phyloP scores from a whole-genome alignment of 768 basidiomycete species.

The Phlebiopsis gigantea region DNA sequence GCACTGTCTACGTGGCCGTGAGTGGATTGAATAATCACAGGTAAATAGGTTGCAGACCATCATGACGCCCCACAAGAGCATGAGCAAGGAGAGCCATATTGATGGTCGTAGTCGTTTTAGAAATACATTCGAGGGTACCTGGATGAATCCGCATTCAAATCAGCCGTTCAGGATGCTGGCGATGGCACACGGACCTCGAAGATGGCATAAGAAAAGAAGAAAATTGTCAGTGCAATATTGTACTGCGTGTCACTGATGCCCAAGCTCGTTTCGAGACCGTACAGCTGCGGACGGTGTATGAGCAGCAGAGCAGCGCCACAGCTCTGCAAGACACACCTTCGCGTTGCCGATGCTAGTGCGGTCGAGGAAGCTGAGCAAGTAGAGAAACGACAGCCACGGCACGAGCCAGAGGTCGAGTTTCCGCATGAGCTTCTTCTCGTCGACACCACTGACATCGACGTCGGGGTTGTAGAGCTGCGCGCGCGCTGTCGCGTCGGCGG shows the following conservation, averaged over 20 bases:
- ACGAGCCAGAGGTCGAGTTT: constrained; percentile 66
- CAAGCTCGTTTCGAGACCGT: constrained; percentile 53
- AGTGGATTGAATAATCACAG: neutral
- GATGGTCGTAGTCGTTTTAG: constrained; percentile 72
- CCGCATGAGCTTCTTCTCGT: constrained; percentile 64
- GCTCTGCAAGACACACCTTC: constrained; percentile 23
- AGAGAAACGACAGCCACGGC: constrained; percentile 71
- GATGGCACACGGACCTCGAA: constrained; percentile 47
- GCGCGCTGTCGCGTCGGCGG: constrained; percentile 5
- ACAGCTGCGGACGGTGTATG: constrained; percentile 39
- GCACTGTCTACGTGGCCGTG: constrained; percentile 46
- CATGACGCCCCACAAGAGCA: constrained; percentile 71
- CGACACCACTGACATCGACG: constrained; percentile 53
- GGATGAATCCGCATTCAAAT: neutral
- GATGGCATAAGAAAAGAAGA: constrained; percentile 52
- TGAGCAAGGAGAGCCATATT: constrained; percentile 68
- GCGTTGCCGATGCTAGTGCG: constrained; percentile 52
- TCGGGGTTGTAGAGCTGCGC: constrained; percentile 33
- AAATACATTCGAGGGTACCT: constrained; percentile 69
- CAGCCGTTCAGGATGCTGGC: neutral
- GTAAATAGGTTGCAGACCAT: constrained; percentile 42
- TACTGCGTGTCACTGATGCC: constrained; percentile 64
- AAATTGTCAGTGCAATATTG: constrained; percentile 55
- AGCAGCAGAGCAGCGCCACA: constrained; percentile 14
- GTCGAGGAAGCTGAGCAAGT: constrained; percentile 68